Evolutionary conservation across 306 rosid species (phyloP).

Genomic region (Medicago lupulina): DNA sequence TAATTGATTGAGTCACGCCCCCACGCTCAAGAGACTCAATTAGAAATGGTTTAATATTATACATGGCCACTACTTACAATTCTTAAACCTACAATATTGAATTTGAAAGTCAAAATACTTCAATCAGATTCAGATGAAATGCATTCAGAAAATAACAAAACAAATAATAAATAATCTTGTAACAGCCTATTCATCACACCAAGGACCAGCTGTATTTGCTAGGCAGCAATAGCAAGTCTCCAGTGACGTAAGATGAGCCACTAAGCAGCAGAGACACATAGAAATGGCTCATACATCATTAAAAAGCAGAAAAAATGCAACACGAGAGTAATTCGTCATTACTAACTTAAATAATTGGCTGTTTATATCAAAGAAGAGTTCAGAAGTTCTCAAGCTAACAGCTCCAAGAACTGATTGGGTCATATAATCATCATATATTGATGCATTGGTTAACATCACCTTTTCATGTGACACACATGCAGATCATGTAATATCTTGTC

Average conservation of each 20-base stretch:
- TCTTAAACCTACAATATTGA: conserved; percentile 14
- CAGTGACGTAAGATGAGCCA: conserved; percentile 39
- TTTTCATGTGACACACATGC: conserved; percentile 52
- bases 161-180: not conserved
- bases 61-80: not conserved
- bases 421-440: conserved; percentile 34
- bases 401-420: conserved; percentile 19
- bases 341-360: conserved; percentile 55
- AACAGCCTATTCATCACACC: not conserved
- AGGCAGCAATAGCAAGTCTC: not conserved
- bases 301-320: conserved; percentile 30
- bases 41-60: conserved; percentile 22
- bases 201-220: conserved; percentile 41
- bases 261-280: conserved; percentile 1
- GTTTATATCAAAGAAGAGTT: conserved; percentile 41
- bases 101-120: conserved; percentile 21
- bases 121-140: conserved; percentile 38
- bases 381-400: not conserved
- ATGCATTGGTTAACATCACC: conserved; percentile 43
- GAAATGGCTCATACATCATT: conserved; percentile 29
- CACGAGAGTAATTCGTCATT: conserved; percentile 51
- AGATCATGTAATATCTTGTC: conserved; percentile 30
- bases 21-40: conserved; percentile 7
- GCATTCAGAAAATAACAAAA: conserved; percentile 26
- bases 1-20: conserved; percentile 23